phyloP scores from a whole-genome alignment of 306 rosid genomes.

The Luffa acutangula region DNA sequence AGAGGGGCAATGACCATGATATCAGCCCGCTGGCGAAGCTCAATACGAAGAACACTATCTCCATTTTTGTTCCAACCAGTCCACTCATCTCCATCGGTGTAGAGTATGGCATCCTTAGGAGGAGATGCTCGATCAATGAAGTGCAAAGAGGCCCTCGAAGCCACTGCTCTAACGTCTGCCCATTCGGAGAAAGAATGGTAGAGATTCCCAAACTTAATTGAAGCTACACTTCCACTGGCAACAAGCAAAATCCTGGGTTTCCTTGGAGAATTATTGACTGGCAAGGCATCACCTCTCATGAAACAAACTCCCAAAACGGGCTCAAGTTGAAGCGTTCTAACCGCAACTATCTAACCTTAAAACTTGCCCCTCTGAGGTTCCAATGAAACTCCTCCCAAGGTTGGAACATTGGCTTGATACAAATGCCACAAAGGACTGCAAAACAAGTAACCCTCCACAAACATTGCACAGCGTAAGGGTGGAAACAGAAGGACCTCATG shows the following conservation, averaged over 20 bases:
- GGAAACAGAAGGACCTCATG: too few species aligned
- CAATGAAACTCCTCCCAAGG: too few species aligned
- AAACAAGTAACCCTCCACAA: too few species aligned
- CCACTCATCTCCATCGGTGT: constrained; percentile 59
- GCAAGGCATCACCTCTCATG: constrained; percentile 12
- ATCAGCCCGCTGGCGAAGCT: constrained; percentile 81
- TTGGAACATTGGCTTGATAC: too few species aligned
- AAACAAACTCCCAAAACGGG: background rate
- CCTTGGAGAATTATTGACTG: constrained; percentile 23
- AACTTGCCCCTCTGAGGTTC: too few species aligned
- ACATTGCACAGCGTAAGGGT: too few species aligned
- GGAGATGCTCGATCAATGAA: constrained; percentile 44
- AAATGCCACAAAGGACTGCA: too few species aligned
- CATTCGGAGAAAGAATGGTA: constrained; percentile 49
- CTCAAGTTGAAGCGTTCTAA: background rate
- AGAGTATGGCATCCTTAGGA: constrained; percentile 28
- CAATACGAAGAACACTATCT: constrained; percentile 60
- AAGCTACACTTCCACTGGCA: constrained; percentile 72
- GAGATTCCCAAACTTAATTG: constrained; percentile 47
- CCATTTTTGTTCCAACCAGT: constrained; percentile 51
- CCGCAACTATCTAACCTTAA: background rate
- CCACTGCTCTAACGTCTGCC: constrained; percentile 71
- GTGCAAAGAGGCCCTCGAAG: constrained; percentile 39
- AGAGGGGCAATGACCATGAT: constrained; percentile 38
- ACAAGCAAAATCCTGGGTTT: constrained; percentile 75